A percentile compares a stretch with the other conserved stretches of the same genome.
phyloP scores from a whole-genome alignment of 2,329 filamentous ascomycete species.

The Colletotrichum acutatum region DNA sequence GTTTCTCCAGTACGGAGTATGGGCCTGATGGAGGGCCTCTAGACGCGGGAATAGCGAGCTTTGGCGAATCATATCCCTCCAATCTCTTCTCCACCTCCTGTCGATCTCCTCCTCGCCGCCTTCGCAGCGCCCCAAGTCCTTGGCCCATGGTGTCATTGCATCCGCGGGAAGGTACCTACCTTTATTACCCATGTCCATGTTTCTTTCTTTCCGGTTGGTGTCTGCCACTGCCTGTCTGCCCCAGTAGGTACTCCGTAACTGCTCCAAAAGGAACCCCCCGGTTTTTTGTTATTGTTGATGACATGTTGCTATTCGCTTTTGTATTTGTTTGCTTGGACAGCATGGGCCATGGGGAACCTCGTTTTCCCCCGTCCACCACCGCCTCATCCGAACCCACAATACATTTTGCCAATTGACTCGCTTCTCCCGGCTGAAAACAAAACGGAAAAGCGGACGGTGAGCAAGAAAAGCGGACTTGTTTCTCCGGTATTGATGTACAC shows the following conservation, averaged over 20 bases:
- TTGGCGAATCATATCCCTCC: background rate
- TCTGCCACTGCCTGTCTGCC: background rate
- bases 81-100: constrained; percentile 26
- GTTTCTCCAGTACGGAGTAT: too few relatives aligned
- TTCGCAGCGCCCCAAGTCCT: constrained; percentile 1
- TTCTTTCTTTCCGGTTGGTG: background rate
- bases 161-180: background rate
- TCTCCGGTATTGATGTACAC: background rate
- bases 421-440: background rate
- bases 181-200: background rate
- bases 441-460: background rate
- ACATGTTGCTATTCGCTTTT: background rate
- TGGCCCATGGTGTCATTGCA: constrained; percentile 25
- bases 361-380: background rate
- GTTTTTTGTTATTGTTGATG: background rate
- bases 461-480: background rate
- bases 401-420: background rate
- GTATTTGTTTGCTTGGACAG: background rate
- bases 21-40: background rate
- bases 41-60: background rate
- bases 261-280: background rate
- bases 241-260: background rate
- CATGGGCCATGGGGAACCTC: background rate
- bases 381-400: background rate
- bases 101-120: constrained; percentile 33